A percentile compares a stretch with the other conserved stretches of the same genome.
phyloP scores from a whole-genome alignment of 306 rosid genomes.

The Dryas alaskensis region DNA sequence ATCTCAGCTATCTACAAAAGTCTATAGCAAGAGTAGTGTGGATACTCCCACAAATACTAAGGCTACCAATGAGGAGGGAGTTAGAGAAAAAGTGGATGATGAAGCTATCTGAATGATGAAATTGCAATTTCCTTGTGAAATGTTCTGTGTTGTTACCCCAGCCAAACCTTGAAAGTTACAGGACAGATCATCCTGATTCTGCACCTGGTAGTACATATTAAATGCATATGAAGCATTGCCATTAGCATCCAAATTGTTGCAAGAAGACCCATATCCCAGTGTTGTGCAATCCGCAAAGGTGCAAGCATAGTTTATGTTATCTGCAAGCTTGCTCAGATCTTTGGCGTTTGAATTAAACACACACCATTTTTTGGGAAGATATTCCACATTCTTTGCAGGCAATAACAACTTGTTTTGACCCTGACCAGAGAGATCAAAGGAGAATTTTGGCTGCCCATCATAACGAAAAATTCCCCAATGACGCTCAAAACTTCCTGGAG shows the following conservation, averaged over 20 bases:
- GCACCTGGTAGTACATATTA: slow-evolving; percentile 81
- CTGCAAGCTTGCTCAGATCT: slow-evolving; percentile 72
- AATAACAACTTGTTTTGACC: slow-evolving; percentile 59
- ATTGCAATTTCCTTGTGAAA: slow-evolving; percentile 76
- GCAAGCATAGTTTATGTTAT: slow-evolving; percentile 79
- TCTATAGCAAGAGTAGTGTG: slow-evolving; percentile 37
- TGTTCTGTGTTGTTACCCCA: slow-evolving; percentile 46
- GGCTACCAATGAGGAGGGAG: slow-evolving; percentile 33
- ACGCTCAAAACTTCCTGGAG: slow-evolving; percentile 86
- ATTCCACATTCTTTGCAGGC: slow-evolving; percentile 63
- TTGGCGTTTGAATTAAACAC: slow-evolving; percentile 78
- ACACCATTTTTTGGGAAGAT: slow-evolving; percentile 74
- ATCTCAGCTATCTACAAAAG: slow-evolving; percentile 31
- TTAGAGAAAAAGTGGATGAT: slow-evolving; percentile 46
- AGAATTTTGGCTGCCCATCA: slow-evolving; percentile 88
- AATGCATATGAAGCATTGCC: slow-evolving; percentile 94
- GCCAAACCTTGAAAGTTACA: slow-evolving; percentile 89
- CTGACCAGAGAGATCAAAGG: slow-evolving; percentile 75
- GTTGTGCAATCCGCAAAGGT: slow-evolving; percentile 77
- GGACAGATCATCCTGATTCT: slow-evolving; percentile 67
- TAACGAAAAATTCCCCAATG: slow-evolving; percentile 92
- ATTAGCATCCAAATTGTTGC: slow-evolving; percentile 75
- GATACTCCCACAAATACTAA: slow-evolving; percentile 28
- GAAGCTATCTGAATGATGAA: slow-evolving; percentile 63
- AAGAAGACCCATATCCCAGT: slow-evolving; percentile 88